These are phyloP conservation scores for Bipolaris cookei DNA, from an alignment of 2,329 filamentous ascomycete species.

Conservation along the genomic window DNA sequence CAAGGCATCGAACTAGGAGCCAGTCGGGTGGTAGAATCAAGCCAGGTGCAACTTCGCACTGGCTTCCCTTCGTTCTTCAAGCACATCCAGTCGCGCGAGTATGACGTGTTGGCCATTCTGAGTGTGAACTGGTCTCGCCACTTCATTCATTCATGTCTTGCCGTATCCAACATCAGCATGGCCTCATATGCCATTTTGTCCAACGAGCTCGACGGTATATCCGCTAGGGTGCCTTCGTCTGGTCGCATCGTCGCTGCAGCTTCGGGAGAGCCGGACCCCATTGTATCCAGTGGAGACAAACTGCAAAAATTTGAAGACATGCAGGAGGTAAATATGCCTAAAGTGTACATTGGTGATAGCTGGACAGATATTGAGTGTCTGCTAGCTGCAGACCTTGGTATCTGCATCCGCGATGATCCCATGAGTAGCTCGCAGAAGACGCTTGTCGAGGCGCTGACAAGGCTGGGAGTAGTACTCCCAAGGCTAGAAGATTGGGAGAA, in stretches of 20 bases:
- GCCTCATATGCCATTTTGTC: conserved; percentile 18
- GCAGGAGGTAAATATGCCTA: conserved; percentile 12
- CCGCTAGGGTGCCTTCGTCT: conserved; percentile 16
- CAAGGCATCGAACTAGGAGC: conserved; percentile 39
- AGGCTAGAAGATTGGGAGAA: conserved; percentile 24
- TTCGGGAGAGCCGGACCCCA: conserved; percentile 23
- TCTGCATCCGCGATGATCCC: conserved; percentile 53
- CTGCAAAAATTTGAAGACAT: conserved; percentile 32
- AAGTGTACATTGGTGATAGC: conserved; percentile 57
- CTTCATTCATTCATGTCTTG: conserved; percentile 49
- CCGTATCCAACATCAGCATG: conserved; percentile 6
- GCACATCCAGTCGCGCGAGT: conserved; percentile 15
- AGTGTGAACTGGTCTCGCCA: conserved; percentile 58
- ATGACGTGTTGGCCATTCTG: conserved; percentile 43
- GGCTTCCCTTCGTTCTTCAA: conserved; percentile 48
- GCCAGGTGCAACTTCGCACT: conserved; percentile 45
- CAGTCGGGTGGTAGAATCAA: conserved; percentile 33
- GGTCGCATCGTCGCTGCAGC: conserved; percentile 24
- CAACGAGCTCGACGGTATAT: conserved; percentile 34
- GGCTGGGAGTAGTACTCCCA: conserved; percentile 37
- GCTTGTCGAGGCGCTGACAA: conserved; percentile 43
- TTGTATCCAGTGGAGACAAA: conserved; percentile 52
- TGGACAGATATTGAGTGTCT: conserved; percentile 57
- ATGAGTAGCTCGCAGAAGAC: conserved; percentile 44
- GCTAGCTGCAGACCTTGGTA: conserved; percentile 53